Base-by-base conservation (phyloP, 768 basidiomycete species). In the Mycena alexandri region DNA sequence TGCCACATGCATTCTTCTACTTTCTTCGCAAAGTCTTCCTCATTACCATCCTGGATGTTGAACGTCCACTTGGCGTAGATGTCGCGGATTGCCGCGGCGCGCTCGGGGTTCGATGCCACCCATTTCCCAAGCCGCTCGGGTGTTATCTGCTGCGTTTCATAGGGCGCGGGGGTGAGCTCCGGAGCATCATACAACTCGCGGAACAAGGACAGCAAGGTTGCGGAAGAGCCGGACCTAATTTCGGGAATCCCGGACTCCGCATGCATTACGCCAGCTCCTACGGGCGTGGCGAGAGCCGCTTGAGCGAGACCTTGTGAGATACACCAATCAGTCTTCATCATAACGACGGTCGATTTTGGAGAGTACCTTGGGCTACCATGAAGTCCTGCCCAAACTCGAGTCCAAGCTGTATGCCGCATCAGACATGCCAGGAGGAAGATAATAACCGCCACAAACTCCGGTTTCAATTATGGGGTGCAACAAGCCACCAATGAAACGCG, bases 1-100 rank as follows among this genome's bases (percentile, higher is more conserved):
- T 75, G 70, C 83, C 86, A 88, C 22, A 87, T 72, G 51, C 84
- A 65, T 71, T 90, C 88, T 65, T 89, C 85, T 19, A 83, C 70
- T 58, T 84, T 84, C 25, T 71, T 73, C 11, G 80, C 78, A 17
- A 87, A 51, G 43, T 81, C 83, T 25, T 24, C 48, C 2, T 33
- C 48, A n/a, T n/a, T n/a, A n/a, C n/a, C n/a, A n/a, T 41, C 46
- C 3, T 3, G 17, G 9, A 29, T 17, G 17, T 36, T 14, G 64
- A 65, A 59, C 13, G 64, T 65, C 64, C 64, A 65, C 33, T 58
- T 55, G 1, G 48, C 25, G 34, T 65, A 65, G 16, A 65, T 52
- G 0, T 17, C 41, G 55, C 56, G 48, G 42, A 65, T 38, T 13
- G 47, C 50, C 14, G 57, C 56, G 5, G 29, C 22, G 21, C 41